Evolutionary conservation across 1,284 basidiomycete genomes (phyloP).

Genomic region (Takashimella koratensis): DNA sequence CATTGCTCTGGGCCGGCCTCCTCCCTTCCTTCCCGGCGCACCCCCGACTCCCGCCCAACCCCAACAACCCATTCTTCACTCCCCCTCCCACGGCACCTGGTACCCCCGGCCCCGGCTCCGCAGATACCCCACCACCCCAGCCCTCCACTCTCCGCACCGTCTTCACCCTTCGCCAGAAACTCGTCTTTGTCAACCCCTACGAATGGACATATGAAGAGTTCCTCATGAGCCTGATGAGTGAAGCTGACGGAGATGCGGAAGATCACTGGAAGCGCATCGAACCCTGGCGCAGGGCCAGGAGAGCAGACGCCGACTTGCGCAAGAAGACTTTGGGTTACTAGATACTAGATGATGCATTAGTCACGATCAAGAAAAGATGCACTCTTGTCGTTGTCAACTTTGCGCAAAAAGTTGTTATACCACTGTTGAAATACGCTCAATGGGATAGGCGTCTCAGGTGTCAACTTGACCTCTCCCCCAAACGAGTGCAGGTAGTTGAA

Average conservation of each 20-base stretch:
- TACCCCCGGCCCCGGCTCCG: neutral
- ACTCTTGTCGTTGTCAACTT: constrained; percentile 64
- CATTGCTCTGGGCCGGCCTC: constrained; percentile 36
- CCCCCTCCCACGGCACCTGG: neutral
- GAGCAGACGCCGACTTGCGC: constrained; percentile 28
- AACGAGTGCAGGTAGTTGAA: constrained; percentile 83
- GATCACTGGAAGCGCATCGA: constrained; percentile 27
- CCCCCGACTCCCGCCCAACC: constrained; percentile 23
- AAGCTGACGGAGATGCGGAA: constrained; percentile 19
- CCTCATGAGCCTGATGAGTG: constrained; percentile 29
- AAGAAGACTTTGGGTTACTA: constrained; percentile 37
- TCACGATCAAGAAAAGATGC: constrained; percentile 69
- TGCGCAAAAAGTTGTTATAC: constrained; percentile 75
- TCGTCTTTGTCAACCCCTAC: constrained; percentile 39
- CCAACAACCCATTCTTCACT: constrained; percentile 24
- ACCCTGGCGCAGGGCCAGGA: constrained; percentile 22
- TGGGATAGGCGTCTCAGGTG: constrained; percentile 65
- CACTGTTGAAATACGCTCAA: constrained; percentile 70
- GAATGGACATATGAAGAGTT: constrained; percentile 38
- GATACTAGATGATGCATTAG: neutral
- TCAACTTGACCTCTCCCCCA: constrained; percentile 52
- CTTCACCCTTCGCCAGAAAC: constrained; percentile 21
- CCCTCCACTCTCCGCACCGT: constrained; percentile 6
- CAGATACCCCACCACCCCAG: neutral
- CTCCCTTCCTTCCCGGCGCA: constrained; percentile 25